Base-by-base conservation (phyloP, 2,329 filamentous ascomycete genomes). In the Penicillium crustosum region DNA sequence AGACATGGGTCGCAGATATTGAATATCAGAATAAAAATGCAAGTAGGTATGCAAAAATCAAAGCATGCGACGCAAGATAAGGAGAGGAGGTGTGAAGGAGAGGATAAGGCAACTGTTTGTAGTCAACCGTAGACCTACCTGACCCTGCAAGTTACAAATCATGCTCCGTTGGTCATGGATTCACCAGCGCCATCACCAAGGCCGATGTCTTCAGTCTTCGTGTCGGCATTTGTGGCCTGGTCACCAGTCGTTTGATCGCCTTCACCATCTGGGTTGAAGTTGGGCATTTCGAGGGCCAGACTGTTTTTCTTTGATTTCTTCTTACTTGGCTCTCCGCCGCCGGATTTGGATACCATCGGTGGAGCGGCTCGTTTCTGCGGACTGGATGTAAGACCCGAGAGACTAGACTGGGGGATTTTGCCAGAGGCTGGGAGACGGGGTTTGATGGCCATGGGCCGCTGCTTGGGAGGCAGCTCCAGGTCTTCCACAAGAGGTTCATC, bases 381-480 rank as follows among this genome's bases (percentile, higher is more conserved):
- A 58, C 77, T 79, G 15, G 31, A 33, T 33, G 68, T 73, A 21
- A 65, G 66, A 31, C 68, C 72, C 7, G 69, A 55, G 15, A 70
- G 64, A 29, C 68, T 72, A 36, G 70, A 66, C 29, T 69, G 67
- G 2, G 70, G 73, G 36, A 80, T 80, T 61, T 79, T 79, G 47
- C 78, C 78, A 21, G 76, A 78, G 31, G 77, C 77, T 27, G 78
- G 78, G 43, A 80, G 71, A 61, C 78, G 73, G 25, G 78, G 74
- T 31, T 77, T 72, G 39, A 73, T 67, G 45, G 76, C 73, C 59
- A 73, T 78, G 21, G 76, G 78, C 43, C 91, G 84, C 77, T 99
- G 94, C 77, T 99, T 99, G 55, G 88, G 85, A 17, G 95, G 94
- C 25, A 99, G 80, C 66, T 99, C 93, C 70, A 97, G 91, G 76